Evolutionary conservation across 768 basidiomycete species (phyloP).

Genomic region (Kwoniella dejecticola): DNA sequence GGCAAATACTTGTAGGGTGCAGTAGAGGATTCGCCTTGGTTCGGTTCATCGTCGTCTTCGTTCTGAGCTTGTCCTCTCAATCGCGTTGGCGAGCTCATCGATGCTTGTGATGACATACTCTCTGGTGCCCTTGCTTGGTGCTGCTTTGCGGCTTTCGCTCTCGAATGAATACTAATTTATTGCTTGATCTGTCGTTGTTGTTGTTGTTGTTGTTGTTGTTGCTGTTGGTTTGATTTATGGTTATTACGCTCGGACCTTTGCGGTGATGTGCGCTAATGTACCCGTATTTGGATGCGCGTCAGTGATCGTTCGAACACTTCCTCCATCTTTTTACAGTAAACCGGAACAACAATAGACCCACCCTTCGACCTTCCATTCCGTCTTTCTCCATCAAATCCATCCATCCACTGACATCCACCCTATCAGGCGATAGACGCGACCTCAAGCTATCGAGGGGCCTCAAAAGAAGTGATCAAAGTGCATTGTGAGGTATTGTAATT

Average conservation of each 20-base stretch:
- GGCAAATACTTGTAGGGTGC: constrained; percentile 44
- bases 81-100: not conserved
- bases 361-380: constrained; percentile 11
- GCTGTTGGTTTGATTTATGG: not conserved
- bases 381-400: constrained; percentile 28
- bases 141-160: too few relatives aligned
- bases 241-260: too few relatives aligned
- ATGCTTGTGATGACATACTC: not conserved
- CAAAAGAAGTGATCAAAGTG: not conserved
- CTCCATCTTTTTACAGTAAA: not conserved
- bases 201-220: not conserved
- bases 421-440: not conserved
- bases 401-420: constrained; percentile 36
- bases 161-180: too few relatives aligned
- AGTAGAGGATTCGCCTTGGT: constrained; percentile 9
- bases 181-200: too few relatives aligned
- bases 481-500: not conserved
- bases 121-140: too few relatives aligned
- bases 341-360: not conserved
- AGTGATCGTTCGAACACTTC: constrained; percentile 10
- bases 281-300: too few relatives aligned
- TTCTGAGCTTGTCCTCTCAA: not conserved
- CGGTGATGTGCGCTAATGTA: too few relatives aligned
- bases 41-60: not conserved
- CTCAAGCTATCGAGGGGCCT: constrained; percentile 37